Percentiles rank a stretch among this genome's conserved stretches.
phyloP scores from a whole-genome alignment of 345 rosid species.

The Citrus australasica region DNA sequence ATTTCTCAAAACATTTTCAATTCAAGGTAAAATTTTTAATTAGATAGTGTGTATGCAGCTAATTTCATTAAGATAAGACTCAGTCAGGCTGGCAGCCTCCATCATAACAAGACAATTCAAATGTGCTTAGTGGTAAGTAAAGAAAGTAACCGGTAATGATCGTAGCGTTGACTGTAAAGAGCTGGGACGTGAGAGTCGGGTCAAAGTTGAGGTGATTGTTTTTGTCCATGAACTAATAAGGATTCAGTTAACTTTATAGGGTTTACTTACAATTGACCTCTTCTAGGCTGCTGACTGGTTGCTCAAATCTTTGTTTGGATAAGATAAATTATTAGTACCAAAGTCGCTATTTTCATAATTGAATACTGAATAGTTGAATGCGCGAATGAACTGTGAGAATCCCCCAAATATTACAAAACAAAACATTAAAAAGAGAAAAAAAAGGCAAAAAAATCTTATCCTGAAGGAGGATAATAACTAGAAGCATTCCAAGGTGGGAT shows the following conservation, averaged over 20 bases:
- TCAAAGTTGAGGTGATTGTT: not conserved
- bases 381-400: too few species aligned
- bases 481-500: conserved; percentile 21
- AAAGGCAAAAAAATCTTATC: not conserved
- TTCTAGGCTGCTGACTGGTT: not conserved
- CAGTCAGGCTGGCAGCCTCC: not conserved
- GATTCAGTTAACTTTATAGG: not conserved
- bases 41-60: too few species aligned
- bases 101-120: not conserved
- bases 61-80: too few species aligned
- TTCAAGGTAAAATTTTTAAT: too few species aligned
- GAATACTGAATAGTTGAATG: too few species aligned
- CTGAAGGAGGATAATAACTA: conserved; percentile 17
- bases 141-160: not conserved
- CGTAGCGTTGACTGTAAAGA: not conserved
- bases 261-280: not conserved
- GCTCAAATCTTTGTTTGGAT: not conserved
- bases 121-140: not conserved
- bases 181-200: too few species aligned
- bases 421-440: not conserved
- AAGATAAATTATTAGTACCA: too few species aligned
- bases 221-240: not conserved
- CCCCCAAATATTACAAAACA: not conserved
- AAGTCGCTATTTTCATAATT: too few species aligned
- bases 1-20: too few species aligned